Conservation (phyloP, 805 yeast genomes). For the Metschnikowia koreensis region DNA sequence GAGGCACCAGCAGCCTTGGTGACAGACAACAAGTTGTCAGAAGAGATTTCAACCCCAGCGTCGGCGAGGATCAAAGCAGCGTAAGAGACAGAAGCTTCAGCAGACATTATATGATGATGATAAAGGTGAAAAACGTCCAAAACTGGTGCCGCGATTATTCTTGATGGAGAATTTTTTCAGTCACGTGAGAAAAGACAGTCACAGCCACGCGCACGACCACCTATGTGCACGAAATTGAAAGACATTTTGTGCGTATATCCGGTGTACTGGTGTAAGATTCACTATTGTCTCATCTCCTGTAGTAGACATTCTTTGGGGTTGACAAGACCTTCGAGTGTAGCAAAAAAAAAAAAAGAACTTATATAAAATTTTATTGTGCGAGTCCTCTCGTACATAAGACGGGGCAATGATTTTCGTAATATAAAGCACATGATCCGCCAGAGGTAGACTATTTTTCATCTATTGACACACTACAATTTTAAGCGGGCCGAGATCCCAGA, state of each 20-base stretch:
- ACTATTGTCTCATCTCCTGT: not conserved
- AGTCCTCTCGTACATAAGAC: too few species aligned
- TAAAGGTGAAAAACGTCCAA: too few species aligned
- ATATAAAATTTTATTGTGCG: too few species aligned
- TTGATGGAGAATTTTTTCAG: slow-evolving; percentile 10
- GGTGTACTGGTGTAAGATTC: not conserved
- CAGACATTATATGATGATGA: slow-evolving; percentile 56
- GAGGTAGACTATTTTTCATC: not conserved
- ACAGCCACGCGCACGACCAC: slow-evolving; percentile 1
- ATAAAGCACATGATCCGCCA: too few species aligned
- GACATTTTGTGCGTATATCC: not conserved
- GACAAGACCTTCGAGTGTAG: too few species aligned
- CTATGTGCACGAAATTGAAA: not conserved
- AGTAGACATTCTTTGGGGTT: too few species aligned
- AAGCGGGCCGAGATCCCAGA: too few species aligned
- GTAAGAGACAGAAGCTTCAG: slow-evolving; percentile 91
- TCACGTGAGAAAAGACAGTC: slow-evolving; percentile 17
- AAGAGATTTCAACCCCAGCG: slow-evolving; percentile 89
- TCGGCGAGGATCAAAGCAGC: slow-evolving; percentile 99
- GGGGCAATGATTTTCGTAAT: too few species aligned
- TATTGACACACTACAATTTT: not conserved
- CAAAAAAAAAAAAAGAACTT: too few species aligned
- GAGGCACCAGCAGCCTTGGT: slow-evolving; percentile 80
- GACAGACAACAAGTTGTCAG: slow-evolving; percentile 78
- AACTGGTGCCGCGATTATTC: slow-evolving; percentile 1